Conservation (phyloP, 345 rosid species). For the Populus tremula region DNA sequence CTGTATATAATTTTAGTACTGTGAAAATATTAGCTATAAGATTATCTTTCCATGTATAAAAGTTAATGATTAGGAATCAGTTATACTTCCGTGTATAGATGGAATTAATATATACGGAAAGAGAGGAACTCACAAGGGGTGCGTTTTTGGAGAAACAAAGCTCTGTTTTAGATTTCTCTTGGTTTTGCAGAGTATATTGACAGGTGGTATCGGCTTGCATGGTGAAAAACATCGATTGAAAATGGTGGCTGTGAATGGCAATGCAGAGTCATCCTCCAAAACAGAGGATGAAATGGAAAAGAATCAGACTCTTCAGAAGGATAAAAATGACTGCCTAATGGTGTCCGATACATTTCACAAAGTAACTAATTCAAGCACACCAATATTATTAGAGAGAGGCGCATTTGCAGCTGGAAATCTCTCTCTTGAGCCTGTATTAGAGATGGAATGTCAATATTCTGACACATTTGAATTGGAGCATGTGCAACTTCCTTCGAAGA, state of each 20-base stretch:
- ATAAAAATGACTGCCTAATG: constrained; percentile 5
- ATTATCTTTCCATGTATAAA: no score
- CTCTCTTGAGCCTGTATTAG: constrained; percentile 18
- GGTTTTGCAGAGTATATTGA: no score
- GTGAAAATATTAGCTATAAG: no score
- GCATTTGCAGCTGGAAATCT: constrained; percentile 7
- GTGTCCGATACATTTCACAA: constrained; percentile 17
- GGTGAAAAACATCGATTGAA: constrained; percentile 9
- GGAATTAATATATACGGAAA: no score
- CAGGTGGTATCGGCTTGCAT: constrained; percentile 7
- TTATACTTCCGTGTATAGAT: no score
- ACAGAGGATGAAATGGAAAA: constrained; percentile 20
- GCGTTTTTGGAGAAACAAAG: no score
- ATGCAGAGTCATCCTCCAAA: constrained; percentile 9
- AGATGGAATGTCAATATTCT: constrained; percentile 18
- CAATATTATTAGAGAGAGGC: constrained; percentile 11
- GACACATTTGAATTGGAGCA: constrained; percentile 18
- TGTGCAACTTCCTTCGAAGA: constrained; percentile 5
- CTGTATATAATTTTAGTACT: no score
- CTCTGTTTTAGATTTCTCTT: no score
- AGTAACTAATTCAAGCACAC: constrained; percentile 14
- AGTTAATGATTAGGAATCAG: no score
- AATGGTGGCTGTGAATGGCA: neutral
- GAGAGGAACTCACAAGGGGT: no score
- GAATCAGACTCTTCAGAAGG: constrained; percentile 15